Base-by-base conservation (phyloP, 441 rosid species). In the Daphne laureola region DNA sequence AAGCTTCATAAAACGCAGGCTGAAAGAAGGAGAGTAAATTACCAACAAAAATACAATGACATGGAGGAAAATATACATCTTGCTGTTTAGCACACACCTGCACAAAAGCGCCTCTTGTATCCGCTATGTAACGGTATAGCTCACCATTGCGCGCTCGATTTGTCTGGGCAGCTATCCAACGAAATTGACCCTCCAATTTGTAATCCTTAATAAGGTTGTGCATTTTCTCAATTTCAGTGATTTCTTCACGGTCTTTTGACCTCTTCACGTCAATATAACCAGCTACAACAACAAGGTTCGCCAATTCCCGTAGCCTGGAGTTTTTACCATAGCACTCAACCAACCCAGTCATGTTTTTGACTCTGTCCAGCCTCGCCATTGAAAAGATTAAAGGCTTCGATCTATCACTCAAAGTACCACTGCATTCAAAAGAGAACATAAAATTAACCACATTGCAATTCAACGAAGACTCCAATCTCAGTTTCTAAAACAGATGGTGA, bases 1-100 rank as follows among this genome's bases (percentile, higher is more conserved):
- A 93, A 42, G 90, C 95, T 87, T 93, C 99, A 44, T 87, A 90
- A 63, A 90, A 82, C 1, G 99, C 99, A 63, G 97, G 97, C 96
- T 93, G 78, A 53, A 21, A 51, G 17, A 51, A n/a, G 8, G 6
- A 4, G 31, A 17, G 4, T 21, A 48, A 12, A 36, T 18, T 18
- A 18, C 23, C 23, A 18, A 18, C 23, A 18, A 9, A 9, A 3
- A 31, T 8, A 31, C 5, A 31, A 4, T 26, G 42, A 31, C 9
- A 31, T 8, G 9, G 1, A 18, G 36, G 36, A 5, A 31, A 2
- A 31, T 5, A 31, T 31, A 31, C 11, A 31, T 31, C 36, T 31
- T 31, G 36, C 5, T 2, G n/a, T n/a, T n/a, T n/a, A n/a, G 36
- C 17, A 45, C 53, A 15, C 60, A 91, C 94, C 94, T 88, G 97